phyloP scores from a whole-genome alignment of 2,329 filamentous ascomycete species.

The Trichoderma endophyticum region DNA sequence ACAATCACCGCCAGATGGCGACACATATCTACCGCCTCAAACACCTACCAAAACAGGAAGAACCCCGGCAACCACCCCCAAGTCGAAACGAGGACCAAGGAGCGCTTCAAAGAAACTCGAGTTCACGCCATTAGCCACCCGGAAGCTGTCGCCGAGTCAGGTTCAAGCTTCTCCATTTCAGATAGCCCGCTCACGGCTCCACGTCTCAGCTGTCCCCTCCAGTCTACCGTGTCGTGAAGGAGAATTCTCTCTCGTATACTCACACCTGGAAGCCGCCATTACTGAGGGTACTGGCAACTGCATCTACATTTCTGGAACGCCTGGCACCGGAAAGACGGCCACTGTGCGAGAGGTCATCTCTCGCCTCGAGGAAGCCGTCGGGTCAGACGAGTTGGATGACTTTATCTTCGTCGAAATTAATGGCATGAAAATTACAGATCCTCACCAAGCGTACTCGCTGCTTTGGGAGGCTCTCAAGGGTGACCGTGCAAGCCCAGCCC shows the following conservation, averaged over 20 bases:
- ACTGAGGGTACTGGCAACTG: constrained; percentile 90
- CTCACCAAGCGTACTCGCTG: constrained; percentile 90
- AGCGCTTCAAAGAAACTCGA: constrained; percentile 68
- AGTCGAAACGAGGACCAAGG: constrained; percentile 31
- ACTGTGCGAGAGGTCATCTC: constrained; percentile 94
- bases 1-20: constrained; percentile 33
- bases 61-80: constrained; percentile 30
- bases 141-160: constrained; percentile 72
- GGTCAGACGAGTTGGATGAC: constrained; percentile 88
- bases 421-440: constrained; percentile 98
- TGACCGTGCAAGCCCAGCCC: constrained; percentile 85
- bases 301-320: constrained; percentile 99
- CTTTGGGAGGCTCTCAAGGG: constrained; percentile 95
- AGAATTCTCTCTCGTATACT: constrained; percentile 90
- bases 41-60: constrained; percentile 38
- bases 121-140: constrained; percentile 91
- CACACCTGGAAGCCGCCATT: constrained; percentile 90
- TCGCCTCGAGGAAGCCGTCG: constrained; percentile 81
- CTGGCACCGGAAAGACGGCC: constrained; percentile 94
- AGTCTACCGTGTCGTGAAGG: constrained; percentile 87
- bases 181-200: constrained; percentile 79
- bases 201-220: constrained; percentile 88
- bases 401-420: constrained; percentile 99
- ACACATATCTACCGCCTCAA: constrained; percentile 34
- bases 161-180: constrained; percentile 85